Conservation (phyloP, 495 filamentous ascomycete species). For the Neurospora tetrasperma region DNA sequence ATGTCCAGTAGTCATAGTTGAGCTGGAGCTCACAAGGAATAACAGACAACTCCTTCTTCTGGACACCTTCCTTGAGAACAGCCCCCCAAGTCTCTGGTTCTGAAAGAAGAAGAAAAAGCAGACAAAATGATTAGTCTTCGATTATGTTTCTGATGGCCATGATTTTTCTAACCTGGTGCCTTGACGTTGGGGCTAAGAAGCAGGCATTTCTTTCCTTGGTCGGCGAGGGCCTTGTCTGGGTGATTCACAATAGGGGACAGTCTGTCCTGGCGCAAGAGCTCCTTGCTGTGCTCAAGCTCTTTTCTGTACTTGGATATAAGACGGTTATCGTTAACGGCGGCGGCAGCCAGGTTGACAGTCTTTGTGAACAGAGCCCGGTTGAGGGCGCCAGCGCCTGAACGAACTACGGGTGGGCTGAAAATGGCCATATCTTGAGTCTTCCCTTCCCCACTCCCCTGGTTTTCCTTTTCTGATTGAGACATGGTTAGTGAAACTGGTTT, state of each 20-base stretch:
- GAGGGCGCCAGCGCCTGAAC: slow-evolving; percentile 49
- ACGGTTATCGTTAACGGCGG: slow-evolving; percentile 57
- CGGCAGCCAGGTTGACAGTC: slow-evolving; percentile 65
- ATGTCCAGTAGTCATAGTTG: slow-evolving; percentile 78
- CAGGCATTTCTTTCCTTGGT: slow-evolving; percentile 55
- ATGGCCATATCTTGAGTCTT: slow-evolving; percentile 24
- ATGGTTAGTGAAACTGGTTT: neutral
- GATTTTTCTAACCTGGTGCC: slow-evolving; percentile 44
- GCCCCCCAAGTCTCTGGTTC: slow-evolving; percentile 66
- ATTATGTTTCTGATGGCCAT: neutral
- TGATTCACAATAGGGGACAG: slow-evolving; percentile 46
- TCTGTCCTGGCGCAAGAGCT: slow-evolving; percentile 44
- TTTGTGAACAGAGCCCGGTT: slow-evolving; percentile 78
- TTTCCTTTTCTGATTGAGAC: neutral
- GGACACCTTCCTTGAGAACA: slow-evolving; percentile 54
- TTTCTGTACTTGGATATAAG: slow-evolving; percentile 59
- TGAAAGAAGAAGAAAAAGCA: slow-evolving; percentile 23
- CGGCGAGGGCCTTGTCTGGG: slow-evolving; percentile 44
- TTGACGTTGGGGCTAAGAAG: slow-evolving; percentile 63
- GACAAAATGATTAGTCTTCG: slow-evolving; percentile 4
- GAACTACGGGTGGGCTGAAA: slow-evolving; percentile 75
- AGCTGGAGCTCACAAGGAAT: slow-evolving; percentile 65
- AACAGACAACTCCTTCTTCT: slow-evolving; percentile 53
- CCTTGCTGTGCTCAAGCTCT: slow-evolving; percentile 44
- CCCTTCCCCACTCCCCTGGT: neutral